phyloP scores from a whole-genome alignment of 805 yeast genomes.

The Candida nemodendra region DNA sequence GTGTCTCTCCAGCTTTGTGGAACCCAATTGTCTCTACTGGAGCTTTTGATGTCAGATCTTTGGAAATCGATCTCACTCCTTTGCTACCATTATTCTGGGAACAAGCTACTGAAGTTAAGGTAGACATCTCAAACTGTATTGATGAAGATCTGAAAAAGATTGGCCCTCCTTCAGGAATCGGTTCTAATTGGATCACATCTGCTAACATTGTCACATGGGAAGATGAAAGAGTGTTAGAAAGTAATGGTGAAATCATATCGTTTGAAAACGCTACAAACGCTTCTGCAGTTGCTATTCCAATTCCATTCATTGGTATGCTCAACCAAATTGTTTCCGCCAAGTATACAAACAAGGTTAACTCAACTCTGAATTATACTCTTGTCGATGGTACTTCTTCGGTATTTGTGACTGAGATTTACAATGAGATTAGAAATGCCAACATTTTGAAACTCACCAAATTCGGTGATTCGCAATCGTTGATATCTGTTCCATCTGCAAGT shows the following conservation, averaged over 20 bases:
- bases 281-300: constrained; percentile 32
- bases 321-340: constrained; percentile 40
- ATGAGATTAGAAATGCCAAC: constrained; percentile 37
- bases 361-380: constrained; percentile 39
- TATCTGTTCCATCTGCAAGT: constrained; percentile 23
- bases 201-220: constrained; percentile 59
- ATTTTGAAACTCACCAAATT: constrained; percentile 36
- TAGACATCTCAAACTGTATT: constrained; percentile 55
- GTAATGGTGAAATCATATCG: constrained; percentile 38
- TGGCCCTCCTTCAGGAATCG: constrained; percentile 34
- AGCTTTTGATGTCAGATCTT: constrained; percentile 72
- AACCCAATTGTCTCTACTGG: constrained; percentile 70
- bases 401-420: constrained; percentile 29
- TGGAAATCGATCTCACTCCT: constrained; percentile 69
- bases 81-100: constrained; percentile 69
- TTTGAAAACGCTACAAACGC: constrained; percentile 33
- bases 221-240: constrained; percentile 36
- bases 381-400: constrained; percentile 37
- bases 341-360: constrained; percentile 33
- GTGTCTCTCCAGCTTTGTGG: constrained; percentile 80
- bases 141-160: constrained; percentile 35
- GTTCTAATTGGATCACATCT: constrained; percentile 59
- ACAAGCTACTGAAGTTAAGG: constrained; percentile 35
- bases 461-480: constrained; percentile 41
- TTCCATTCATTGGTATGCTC: constrained; percentile 37